Evolutionary conservation across 2,329 filamentous ascomycete genomes (phyloP).

Genomic region (Pseudogymnoascus sp.): DNA sequence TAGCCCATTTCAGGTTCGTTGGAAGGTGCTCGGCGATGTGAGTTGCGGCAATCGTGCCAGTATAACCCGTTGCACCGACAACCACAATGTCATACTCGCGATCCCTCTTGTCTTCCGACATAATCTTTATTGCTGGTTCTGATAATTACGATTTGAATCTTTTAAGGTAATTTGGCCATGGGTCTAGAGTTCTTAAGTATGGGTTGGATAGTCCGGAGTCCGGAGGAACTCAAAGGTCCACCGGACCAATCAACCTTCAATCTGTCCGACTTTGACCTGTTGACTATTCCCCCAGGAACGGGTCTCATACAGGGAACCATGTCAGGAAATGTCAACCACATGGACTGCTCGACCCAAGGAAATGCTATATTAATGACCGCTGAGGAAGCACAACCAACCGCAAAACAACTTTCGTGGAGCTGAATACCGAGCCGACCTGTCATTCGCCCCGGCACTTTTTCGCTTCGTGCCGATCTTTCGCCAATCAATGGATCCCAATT

Average conservation of each 20-base stretch:
- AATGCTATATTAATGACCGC: too few relatives aligned
- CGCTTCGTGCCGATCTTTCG: background rate
- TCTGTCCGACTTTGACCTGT: background rate
- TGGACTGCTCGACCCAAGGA: too few relatives aligned
- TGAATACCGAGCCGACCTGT: background rate
- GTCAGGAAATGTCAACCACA: too few relatives aligned
- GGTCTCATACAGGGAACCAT: too few relatives aligned
- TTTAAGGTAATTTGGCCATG: background rate
- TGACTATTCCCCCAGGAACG: too few relatives aligned
- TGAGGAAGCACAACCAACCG: background rate
- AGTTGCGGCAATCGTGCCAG: constrained; percentile 69
- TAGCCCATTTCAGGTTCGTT: constrained; percentile 76
- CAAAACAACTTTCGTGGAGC: background rate
- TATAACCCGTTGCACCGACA: constrained; percentile 72
- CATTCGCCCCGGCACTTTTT: background rate
- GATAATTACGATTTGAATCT: background rate
- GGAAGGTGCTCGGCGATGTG: constrained; percentile 66
- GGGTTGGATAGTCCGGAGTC: background rate
- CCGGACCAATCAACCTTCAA: background rate
- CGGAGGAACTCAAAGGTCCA: background rate
- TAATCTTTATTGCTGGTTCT: background rate
- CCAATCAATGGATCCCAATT: constrained; percentile 11
- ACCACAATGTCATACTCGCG: constrained; percentile 58
- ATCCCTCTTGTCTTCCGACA: background rate
- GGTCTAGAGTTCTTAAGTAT: background rate